Conservation (phyloP, 2,329 filamentous ascomycete genomes). For the Hirsutella thompsonii region DNA sequence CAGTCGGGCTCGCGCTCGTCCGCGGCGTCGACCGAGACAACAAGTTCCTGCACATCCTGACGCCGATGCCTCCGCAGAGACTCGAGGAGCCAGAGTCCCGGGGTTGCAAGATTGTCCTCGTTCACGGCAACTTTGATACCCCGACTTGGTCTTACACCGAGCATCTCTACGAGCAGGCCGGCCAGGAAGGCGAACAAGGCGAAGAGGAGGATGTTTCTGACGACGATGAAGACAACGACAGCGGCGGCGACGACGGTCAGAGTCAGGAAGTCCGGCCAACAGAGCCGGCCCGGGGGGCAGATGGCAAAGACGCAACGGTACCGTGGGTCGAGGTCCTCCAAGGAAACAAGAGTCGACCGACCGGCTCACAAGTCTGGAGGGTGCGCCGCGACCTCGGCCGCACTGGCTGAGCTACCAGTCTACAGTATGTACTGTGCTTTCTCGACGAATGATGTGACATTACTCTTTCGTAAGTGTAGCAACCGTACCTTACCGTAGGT, state of each 20-base stretch:
- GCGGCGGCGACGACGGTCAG: too few species aligned
- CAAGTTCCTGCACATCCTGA: slow-evolving; percentile 49
- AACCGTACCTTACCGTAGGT: too few species aligned
- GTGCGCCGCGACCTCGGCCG: slow-evolving; percentile 50
- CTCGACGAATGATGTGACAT: too few species aligned
- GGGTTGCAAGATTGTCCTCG: slow-evolving; percentile 43
- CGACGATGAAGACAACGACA: slow-evolving; percentile 18
- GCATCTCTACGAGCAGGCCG: slow-evolving; percentile 33
- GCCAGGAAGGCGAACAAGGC: slow-evolving; percentile 15
- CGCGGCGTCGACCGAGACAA: slow-evolving; percentile 49
- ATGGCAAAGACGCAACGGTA: slow-evolving; percentile 15
- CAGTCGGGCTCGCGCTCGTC: slow-evolving; percentile 55
- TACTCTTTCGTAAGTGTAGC: too few species aligned
- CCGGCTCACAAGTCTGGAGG: slow-evolving; percentile 49
- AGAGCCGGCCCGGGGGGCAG: slow-evolving; percentile 13
- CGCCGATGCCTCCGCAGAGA: slow-evolving; percentile 34
- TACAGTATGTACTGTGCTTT: too few species aligned
- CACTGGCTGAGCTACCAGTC: slow-evolving; percentile 10
- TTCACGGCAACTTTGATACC: slow-evolving; percentile 55
- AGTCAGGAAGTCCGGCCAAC: too few species aligned
- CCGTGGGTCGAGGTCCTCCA: slow-evolving; percentile 49
- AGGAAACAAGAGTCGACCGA: slow-evolving; percentile 40
- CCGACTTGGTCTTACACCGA: slow-evolving; percentile 61
- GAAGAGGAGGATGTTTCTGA: slow-evolving; percentile 18
- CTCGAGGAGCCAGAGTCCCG: slow-evolving; percentile 26